Evolutionary conservation across 768 basidiomycete species (phyloP).

Genomic region (Pleurotus salmoneostramineus): DNA sequence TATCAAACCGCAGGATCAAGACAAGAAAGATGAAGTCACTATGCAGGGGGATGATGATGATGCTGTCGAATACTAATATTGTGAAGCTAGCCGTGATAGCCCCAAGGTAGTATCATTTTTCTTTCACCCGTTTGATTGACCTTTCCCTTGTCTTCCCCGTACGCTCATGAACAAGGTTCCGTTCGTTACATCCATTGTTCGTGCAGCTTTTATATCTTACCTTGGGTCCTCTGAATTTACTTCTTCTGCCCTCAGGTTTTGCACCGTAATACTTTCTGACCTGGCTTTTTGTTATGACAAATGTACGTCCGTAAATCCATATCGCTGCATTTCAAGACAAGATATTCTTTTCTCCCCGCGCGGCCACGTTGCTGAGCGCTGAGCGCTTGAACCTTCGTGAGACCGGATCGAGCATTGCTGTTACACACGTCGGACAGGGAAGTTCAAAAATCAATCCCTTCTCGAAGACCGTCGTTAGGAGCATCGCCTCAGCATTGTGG

Average conservation of each 20-base stretch:
- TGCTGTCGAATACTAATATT: conserved; percentile 71
- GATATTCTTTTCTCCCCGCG: not conserved
- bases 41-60: conserved; percentile 75
- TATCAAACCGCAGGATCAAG: conserved; percentile 32
- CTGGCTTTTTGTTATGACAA: not conserved
- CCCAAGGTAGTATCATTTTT: conserved; percentile 4
- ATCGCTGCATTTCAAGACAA: not conserved
- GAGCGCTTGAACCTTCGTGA: not conserved
- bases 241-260: not conserved
- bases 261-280: not conserved
- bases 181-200: not conserved
- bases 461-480: too few relatives aligned
- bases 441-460: too few relatives aligned
- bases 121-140: not conserved
- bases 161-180: not conserved
- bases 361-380: not conserved
- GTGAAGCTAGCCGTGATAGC: not conserved
- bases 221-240: not conserved
- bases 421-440: too few relatives aligned
- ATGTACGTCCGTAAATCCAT: not conserved
- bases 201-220: not conserved
- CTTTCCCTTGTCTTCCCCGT: not conserved
- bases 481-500: too few relatives aligned
- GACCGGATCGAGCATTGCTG: too few relatives aligned
- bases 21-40: conserved; percentile 48